Evolutionary conservation across 352 stramenopile species (phyloP).

Genomic region (Ochromonadaceae sp.): DNA sequence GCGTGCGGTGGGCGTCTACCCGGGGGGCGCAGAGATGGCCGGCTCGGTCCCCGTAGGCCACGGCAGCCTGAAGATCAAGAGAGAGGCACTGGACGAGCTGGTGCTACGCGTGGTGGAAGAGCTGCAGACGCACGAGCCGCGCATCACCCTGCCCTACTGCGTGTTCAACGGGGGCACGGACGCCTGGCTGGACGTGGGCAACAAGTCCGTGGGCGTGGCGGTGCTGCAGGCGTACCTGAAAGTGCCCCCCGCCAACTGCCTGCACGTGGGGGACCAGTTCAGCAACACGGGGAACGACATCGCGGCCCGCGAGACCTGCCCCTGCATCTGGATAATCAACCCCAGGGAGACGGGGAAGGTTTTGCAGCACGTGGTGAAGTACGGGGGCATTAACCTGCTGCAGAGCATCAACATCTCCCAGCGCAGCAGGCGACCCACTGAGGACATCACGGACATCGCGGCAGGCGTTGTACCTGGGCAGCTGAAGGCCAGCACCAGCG

Average conservation of each 20-base stretch:
- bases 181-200: slow-evolving; percentile 88
- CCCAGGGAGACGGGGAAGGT: slow-evolving; percentile 83
- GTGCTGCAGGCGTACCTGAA: slow-evolving; percentile 65
- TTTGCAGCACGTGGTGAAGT: slow-evolving; percentile 66
- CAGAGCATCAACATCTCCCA: too few species aligned
- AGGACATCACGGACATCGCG: too few species aligned
- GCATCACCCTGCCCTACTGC: slow-evolving; percentile 69
- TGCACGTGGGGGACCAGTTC: slow-evolving; percentile 86
- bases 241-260: slow-evolving; percentile 46
- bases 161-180: slow-evolving; percentile 89
- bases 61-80: slow-evolving; percentile 8
- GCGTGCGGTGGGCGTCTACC: slow-evolving; percentile 76
- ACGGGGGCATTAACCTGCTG: slow-evolving; percentile 5
- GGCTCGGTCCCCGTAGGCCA: slow-evolving; percentile 39
- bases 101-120: slow-evolving; percentile 71
- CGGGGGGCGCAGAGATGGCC: slow-evolving; percentile 45
- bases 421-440: too few species aligned
- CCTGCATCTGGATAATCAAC: slow-evolving; percentile 84
- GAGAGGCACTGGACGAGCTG: slow-evolving; percentile 80
- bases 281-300: slow-evolving; percentile 80
- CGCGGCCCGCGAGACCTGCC: slow-evolving; percentile 64
- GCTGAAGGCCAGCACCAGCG: too few species aligned
- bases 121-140: slow-evolving; percentile 34
- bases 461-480: too few species aligned
- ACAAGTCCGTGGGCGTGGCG: slow-evolving; percentile 80